Percentiles rank a stretch among this genome's conserved stretches.
Conservation (phyloP, 2,329 filamentous ascomycete species). For the Aspergillus sp. region DNA sequence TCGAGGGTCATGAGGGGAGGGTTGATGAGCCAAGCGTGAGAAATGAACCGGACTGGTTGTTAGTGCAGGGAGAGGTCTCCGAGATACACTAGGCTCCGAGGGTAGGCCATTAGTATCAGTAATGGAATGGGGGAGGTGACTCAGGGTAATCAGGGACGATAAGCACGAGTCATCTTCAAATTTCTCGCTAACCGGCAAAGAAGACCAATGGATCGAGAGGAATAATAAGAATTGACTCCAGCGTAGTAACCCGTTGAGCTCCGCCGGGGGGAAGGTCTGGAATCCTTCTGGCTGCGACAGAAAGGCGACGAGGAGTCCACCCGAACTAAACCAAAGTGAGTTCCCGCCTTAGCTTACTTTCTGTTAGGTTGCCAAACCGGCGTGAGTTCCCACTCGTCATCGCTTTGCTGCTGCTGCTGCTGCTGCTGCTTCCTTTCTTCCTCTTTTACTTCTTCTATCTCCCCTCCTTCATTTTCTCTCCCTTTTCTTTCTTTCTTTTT, state of each 20-base stretch:
- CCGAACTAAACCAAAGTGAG: neutral
- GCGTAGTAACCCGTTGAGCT: neutral
- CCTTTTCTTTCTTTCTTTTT: neutral
- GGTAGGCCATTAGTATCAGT: neutral
- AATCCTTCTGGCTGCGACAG: slow-evolving; percentile 5
- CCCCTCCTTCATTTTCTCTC: neutral
- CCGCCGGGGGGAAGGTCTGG: slow-evolving; percentile 1
- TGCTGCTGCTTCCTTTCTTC: neutral
- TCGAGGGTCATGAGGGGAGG: neutral
- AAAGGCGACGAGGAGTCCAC: neutral
- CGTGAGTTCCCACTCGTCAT: slow-evolving; percentile 5
- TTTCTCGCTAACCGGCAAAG: too few species aligned
- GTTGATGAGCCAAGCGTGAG: neutral
- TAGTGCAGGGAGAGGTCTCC: neutral
- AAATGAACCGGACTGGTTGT: neutral
- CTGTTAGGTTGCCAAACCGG: neutral
- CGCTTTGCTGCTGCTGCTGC: neutral
- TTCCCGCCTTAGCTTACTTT: neutral
- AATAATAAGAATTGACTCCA: neutral
- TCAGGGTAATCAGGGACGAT: slow-evolving; percentile 1
- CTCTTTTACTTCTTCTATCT: neutral
- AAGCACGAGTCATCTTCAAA: neutral
- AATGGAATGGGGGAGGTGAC: neutral
- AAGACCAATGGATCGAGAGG: too few species aligned
- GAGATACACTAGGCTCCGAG: neutral